Conservation (phyloP, 108 stramenopile genomes). For the Nitzschia palea region DNA sequence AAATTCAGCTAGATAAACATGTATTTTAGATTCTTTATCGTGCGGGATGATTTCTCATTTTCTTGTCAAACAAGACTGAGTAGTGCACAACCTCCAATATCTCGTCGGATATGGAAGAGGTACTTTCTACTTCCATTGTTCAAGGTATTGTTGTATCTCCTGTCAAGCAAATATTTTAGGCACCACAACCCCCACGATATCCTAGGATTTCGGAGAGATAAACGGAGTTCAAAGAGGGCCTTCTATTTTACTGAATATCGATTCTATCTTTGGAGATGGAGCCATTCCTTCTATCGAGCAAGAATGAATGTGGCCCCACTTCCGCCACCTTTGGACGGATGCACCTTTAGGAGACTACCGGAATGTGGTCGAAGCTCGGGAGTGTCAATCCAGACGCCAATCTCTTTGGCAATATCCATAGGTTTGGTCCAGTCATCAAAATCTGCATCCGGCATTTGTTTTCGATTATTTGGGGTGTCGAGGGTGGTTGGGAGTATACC, state of each 20-base stretch:
- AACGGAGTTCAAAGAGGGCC: no score
- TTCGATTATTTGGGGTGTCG: slow-evolving; percentile 79
- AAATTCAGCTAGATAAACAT: background rate
- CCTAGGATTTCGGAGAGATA: no score
- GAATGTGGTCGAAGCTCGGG: slow-evolving; percentile 74
- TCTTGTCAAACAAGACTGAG: no score
- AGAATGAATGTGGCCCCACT: slow-evolving; percentile 64
- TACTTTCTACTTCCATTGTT: no score
- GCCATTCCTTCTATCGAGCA: slow-evolving; percentile 42
- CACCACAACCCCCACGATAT: no score
- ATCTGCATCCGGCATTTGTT: slow-evolving; percentile 46
- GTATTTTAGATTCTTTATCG: background rate
- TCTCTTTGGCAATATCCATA: slow-evolving; percentile 72
- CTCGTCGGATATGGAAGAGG: no score
- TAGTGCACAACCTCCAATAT: no score
- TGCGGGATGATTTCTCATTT: no score
- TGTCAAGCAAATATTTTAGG: no score
- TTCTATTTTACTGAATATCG: no score
- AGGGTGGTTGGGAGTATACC: slow-evolving; percentile 78
- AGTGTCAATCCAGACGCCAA: slow-evolving; percentile 66
- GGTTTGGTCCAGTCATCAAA: slow-evolving; percentile 66
- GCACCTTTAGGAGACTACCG: slow-evolving; percentile 81
- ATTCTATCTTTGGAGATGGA: no score
- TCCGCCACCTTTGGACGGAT: slow-evolving; percentile 50
- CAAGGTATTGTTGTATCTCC: no score